Evolutionary conservation across 805 yeast genomes (phyloP).

Genomic region (Grigorovia yakushimaensis): DNA sequence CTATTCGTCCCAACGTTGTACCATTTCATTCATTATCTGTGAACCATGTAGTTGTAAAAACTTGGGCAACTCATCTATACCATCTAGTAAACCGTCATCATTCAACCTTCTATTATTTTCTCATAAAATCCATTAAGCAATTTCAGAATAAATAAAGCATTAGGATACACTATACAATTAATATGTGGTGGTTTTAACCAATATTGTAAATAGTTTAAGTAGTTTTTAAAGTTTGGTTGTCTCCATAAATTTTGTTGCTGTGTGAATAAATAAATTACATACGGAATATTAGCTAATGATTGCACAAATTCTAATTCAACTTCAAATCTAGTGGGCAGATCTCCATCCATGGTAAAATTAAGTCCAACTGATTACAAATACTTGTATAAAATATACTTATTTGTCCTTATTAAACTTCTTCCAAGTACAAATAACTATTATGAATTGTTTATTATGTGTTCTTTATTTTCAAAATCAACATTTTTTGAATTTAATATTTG

Average conservation of each 20-base stretch:
- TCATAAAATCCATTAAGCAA: slow-evolving; percentile 34
- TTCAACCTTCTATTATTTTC: slow-evolving; percentile 29
- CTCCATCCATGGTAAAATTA: background rate
- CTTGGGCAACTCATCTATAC: slow-evolving; percentile 46
- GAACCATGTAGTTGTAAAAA: slow-evolving; percentile 32
- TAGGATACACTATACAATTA: slow-evolving; percentile 52
- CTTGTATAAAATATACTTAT: too few species aligned
- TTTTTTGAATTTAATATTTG: too few species aligned
- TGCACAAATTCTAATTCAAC: slow-evolving; percentile 64
- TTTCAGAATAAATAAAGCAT: slow-evolving; percentile 72
- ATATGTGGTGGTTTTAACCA: slow-evolving; percentile 71
- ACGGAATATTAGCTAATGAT: slow-evolving; percentile 81
- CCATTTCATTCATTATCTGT: slow-evolving; percentile 61
- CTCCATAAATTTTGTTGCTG: slow-evolving; percentile 65
- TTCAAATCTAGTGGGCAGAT: slow-evolving; percentile 42
- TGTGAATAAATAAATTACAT: slow-evolving; percentile 67
- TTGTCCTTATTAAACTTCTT: too few species aligned
- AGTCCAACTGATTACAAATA: too few species aligned
- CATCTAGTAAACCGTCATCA: slow-evolving; percentile 34
- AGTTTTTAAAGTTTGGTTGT: slow-evolving; percentile 54
- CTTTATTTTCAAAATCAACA: too few species aligned
- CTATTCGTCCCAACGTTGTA: slow-evolving; percentile 50
- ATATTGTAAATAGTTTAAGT: slow-evolving; percentile 72
- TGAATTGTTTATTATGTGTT: too few species aligned
- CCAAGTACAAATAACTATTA: too few species aligned